These are phyloP conservation scores for Candida adriatica DNA, from an alignment of 805 yeast genomes.

Conservation along the genomic window DNA sequence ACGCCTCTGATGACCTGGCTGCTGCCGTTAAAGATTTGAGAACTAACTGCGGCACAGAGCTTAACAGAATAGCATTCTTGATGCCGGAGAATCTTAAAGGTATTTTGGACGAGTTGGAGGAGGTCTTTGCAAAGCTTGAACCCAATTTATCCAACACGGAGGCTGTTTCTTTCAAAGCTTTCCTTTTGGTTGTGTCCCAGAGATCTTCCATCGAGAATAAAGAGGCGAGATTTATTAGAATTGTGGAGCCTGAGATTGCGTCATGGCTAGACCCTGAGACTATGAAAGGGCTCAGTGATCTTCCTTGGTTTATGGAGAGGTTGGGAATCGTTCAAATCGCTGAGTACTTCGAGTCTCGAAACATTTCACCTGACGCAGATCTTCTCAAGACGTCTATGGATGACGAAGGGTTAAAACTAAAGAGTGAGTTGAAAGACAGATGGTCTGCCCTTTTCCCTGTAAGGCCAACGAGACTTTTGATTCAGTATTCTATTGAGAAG, in stretches of 20 bases:
- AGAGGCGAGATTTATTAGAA: constrained; percentile 69
- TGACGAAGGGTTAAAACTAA: constrained; percentile 73
- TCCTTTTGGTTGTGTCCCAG: constrained; percentile 84
- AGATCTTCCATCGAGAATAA: constrained; percentile 70
- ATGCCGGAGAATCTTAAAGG: constrained; percentile 87
- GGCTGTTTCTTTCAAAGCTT: constrained; percentile 88
- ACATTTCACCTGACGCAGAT: constrained; percentile 71
- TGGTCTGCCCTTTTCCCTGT: constrained; percentile 96
- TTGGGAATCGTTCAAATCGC: constrained; percentile 93
- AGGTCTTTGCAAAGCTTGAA: constrained; percentile 66
- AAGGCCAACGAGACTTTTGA: constrained; percentile 88
- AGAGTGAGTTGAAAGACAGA: constrained; percentile 73
- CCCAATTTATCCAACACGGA: constrained; percentile 82
- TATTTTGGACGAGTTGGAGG: constrained; percentile 76
- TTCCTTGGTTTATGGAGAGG: constrained; percentile 98
- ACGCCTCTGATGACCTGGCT: constrained; percentile 61
- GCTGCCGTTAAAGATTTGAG: constrained; percentile 82
- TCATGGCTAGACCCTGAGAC: constrained; percentile 94
- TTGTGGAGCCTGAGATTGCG: constrained; percentile 87
- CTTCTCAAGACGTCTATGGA: constrained; percentile 80
- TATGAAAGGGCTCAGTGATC: constrained; percentile 78
- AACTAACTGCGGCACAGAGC: constrained; percentile 89
- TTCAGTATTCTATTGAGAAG: constrained; percentile 93
- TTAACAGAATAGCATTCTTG: constrained; percentile 86
- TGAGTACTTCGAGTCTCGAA: constrained; percentile 76